Evolutionary conservation across 2,329 filamentous ascomycete species (phyloP).

Genomic region (Dendrostoma leiphaemia): DNA sequence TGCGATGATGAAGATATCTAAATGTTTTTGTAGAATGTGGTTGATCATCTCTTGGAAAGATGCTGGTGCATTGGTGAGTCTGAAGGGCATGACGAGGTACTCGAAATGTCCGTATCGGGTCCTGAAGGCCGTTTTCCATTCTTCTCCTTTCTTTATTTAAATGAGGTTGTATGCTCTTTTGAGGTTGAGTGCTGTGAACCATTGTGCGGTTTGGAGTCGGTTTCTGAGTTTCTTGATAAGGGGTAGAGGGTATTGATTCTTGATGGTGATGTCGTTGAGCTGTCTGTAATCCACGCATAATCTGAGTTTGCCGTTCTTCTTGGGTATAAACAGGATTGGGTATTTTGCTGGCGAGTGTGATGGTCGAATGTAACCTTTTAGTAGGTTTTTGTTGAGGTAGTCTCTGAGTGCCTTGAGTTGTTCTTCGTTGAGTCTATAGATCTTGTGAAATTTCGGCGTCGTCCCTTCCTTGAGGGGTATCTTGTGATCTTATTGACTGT

Average conservation of each 20-base stretch:
- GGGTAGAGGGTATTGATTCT: not conserved
- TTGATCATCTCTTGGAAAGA: slow-evolving; percentile 15
- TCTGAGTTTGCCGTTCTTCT: slow-evolving; percentile 8
- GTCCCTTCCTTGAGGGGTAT: no score
- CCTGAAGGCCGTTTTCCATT: slow-evolving; percentile 31
- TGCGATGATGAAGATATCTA: slow-evolving; percentile 9
- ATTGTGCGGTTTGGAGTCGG: slow-evolving; percentile 15
- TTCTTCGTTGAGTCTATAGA: slow-evolving; percentile 2
- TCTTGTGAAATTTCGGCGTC: no score
- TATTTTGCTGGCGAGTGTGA: slow-evolving; percentile 13
- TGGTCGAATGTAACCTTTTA: slow-evolving; percentile 5
- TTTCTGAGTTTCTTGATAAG: slow-evolving; percentile 10
- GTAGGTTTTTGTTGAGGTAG: slow-evolving; percentile 14
- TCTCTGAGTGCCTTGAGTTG: slow-evolving; percentile 2
- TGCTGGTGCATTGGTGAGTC: slow-evolving; percentile 22
- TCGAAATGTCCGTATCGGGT: slow-evolving; percentile 26
- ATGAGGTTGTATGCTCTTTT: slow-evolving; percentile 20
- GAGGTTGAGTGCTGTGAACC: slow-evolving; percentile 17
- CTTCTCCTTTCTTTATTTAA: slow-evolving; percentile 22
- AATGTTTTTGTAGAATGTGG: not conserved
- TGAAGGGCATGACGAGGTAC: slow-evolving; percentile 31
- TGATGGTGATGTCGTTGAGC: slow-evolving; percentile 11
- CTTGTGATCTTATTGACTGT: no score
- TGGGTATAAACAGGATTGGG: slow-evolving; percentile 12
- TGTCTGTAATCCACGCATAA: slow-evolving; percentile 11